Evolutionary conservation across 306 rosid genomes (phyloP).

Genomic region (Mimosa bimucronata): DNA sequence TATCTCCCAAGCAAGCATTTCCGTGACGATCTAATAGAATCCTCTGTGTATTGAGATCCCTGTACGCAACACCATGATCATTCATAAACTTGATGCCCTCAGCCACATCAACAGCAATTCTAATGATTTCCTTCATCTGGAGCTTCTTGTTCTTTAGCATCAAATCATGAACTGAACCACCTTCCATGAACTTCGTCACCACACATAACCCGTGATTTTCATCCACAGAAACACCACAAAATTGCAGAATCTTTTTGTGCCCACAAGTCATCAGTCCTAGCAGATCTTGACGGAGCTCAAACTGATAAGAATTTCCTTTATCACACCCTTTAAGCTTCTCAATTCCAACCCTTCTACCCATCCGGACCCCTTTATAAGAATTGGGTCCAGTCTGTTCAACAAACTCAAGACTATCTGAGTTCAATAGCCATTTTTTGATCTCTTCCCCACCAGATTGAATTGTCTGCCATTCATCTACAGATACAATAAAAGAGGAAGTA

Average conservation of each 20-base stretch:
- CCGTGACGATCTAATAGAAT: conserved; percentile 85
- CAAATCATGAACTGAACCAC: conserved; percentile 81
- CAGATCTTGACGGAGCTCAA: conserved; percentile 81
- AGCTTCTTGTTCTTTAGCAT: conserved; percentile 69
- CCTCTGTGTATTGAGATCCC: conserved; percentile 85
- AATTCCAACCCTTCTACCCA: conserved; percentile 88
- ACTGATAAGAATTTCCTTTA: conserved; percentile 77
- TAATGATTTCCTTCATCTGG: conserved; percentile 70
- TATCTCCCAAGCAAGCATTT: conserved; percentile 88
- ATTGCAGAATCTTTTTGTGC: conserved; percentile 78
- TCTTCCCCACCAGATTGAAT: conserved; percentile 67
- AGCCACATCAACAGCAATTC: conserved; percentile 82
- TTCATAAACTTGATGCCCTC: conserved; percentile 93
- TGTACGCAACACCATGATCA: conserved; percentile 79
- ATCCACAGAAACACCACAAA: conserved; percentile 80
- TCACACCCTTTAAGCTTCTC: conserved; percentile 97
- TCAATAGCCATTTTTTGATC: conserved; percentile 79
- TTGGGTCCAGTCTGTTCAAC: conserved; percentile 73
- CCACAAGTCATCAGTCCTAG: conserved; percentile 91
- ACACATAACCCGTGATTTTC: conserved; percentile 91
- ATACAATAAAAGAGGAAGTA: conserved; percentile 61
- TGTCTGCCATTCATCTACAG: conserved; percentile 96
- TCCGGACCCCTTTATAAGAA: conserved; percentile 79
- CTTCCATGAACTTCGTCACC: conserved; percentile 85
- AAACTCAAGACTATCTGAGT: conserved; percentile 77